Percentiles rank a stretch among this genome's conserved stretches.
These are phyloP conservation scores for Colletotrichum tropicicola DNA, from an alignment of 2,329 filamentous ascomycete species.

Conservation along the genomic window DNA sequence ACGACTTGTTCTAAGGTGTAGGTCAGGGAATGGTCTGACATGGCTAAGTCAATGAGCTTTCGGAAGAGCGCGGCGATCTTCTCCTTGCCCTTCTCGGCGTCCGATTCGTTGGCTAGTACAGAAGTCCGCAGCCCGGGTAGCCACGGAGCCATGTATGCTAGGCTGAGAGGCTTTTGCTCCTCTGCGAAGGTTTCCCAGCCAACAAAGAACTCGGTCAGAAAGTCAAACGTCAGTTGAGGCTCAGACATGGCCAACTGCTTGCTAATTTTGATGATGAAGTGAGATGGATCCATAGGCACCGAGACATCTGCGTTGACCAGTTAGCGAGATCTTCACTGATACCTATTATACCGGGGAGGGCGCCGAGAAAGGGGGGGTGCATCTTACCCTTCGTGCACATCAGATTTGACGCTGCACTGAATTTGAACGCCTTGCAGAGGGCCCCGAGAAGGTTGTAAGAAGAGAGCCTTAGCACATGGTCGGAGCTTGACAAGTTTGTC, in stretches of 20 bases:
- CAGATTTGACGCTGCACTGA: constrained; percentile 67
- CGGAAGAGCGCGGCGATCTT: constrained; percentile 71
- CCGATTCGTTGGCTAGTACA: constrained; percentile 65
- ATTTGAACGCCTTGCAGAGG: constrained; percentile 74
- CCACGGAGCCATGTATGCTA: constrained; percentile 78
- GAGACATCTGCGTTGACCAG: constrained; percentile 65
- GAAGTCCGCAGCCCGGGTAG: constrained; percentile 68
- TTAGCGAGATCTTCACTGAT: neutral
- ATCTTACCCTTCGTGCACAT: constrained; percentile 67
- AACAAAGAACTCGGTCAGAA: constrained; percentile 78
- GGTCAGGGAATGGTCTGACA: constrained; percentile 66
- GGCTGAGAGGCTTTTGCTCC: constrained; percentile 71
- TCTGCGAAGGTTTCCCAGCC: constrained; percentile 76
- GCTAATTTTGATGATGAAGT: constrained; percentile 73
- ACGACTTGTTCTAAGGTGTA: constrained; percentile 71
- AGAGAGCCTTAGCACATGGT: constrained; percentile 67
- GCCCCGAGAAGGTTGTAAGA: constrained; percentile 75
- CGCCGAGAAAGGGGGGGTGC: neutral
- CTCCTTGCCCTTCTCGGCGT: constrained; percentile 73
- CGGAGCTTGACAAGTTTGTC: constrained; percentile 71
- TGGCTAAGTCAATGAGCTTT: constrained; percentile 72
- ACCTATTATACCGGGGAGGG: neutral
- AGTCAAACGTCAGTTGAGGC: constrained; percentile 74
- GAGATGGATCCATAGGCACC: constrained; percentile 69
- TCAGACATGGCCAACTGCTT: constrained; percentile 69